Evolutionary conservation across 371 early-diverging fungal genomes (phyloP).

Genomic region (Blakeslea trispora): DNA sequence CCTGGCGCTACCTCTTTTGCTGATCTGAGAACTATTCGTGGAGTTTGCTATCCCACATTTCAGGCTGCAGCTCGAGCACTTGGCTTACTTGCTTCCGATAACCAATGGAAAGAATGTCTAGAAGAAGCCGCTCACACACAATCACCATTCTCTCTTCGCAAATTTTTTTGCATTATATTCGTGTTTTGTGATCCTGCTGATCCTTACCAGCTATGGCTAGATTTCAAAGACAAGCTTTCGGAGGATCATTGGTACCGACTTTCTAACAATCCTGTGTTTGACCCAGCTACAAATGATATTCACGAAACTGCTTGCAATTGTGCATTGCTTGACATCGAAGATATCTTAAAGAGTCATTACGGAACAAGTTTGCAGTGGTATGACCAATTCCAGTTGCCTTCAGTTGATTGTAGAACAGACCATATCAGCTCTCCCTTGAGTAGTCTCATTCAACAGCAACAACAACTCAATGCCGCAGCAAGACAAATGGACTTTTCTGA

Average conservation of each 20-base stretch:
- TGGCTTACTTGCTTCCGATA: slow-evolving; percentile 11
- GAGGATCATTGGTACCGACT: neutral
- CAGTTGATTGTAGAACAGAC: no score
- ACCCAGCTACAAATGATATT: neutral
- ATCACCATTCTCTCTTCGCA: slow-evolving; percentile 1
- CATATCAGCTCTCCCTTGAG: no score
- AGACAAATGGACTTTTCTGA: no score
- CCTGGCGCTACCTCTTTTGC: slow-evolving; percentile 17
- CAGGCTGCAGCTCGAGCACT: slow-evolving; percentile 17
- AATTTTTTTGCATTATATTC: slow-evolving; percentile 16
- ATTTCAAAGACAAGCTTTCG: neutral
- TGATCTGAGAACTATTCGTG: slow-evolving; percentile 15
- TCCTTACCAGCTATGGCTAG: neutral
- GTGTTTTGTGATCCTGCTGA: neutral
- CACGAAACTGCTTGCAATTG: no score
- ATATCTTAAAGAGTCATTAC: no score
- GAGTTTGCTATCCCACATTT: slow-evolving; percentile 6
- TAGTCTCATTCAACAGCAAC: no score
- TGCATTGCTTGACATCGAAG: no score
- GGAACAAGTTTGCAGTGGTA: no score
- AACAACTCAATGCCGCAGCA: no score
- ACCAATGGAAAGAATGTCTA: slow-evolving; percentile 14
- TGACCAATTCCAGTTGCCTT: no score
- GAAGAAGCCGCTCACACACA: slow-evolving; percentile 11
- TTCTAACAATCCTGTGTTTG: neutral